A percentile compares a stretch with the other conserved stretches of the same genome.
Evolutionary conservation across 352 stramenopile species (phyloP).

Genomic region (Phytopythium mirpurense): DNA sequence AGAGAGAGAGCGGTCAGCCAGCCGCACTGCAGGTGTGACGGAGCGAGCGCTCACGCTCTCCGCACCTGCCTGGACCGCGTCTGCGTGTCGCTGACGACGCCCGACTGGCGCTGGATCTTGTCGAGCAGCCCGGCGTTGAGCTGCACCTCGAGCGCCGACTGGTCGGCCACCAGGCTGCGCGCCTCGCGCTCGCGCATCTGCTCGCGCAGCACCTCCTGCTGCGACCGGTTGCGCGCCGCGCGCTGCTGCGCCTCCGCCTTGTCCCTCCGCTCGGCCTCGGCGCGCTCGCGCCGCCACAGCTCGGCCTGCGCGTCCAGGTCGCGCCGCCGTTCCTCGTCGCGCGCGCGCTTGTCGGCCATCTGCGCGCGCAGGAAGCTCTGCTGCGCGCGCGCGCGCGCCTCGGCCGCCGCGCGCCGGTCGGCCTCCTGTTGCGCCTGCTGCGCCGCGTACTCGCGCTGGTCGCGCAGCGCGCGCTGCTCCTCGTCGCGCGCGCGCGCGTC

Average conservation of each 20-base stretch:
- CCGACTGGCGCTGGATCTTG: conserved; percentile 62
- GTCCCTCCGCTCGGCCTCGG: conserved; percentile 51
- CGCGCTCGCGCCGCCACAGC: conserved; percentile 67
- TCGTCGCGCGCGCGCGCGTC: conserved; percentile 61
- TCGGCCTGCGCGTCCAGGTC: conserved; percentile 79
- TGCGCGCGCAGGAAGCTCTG: conserved; percentile 53
- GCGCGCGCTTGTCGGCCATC: conserved; percentile 65
- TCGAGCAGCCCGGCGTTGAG: conserved; percentile 62
- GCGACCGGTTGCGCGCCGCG: conserved; percentile 36
- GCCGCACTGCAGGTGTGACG: background rate
- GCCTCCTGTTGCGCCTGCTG: conserved; percentile 48
- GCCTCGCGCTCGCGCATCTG: conserved; percentile 71
- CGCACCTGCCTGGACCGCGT: conserved; percentile 64
- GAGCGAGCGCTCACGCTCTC: background rate
- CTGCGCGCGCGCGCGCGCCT: conserved; percentile 38
- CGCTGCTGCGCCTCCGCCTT: conserved; percentile 48
- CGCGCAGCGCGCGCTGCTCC: conserved; percentile 49
- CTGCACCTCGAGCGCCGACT: conserved; percentile 67
- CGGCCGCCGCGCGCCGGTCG: conserved; percentile 50
- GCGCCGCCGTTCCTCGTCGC: conserved; percentile 40
- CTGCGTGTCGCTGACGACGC: conserved; percentile 65
- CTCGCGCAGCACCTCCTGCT: conserved; percentile 59
- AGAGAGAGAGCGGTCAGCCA: background rate
- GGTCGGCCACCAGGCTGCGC: conserved; percentile 52
- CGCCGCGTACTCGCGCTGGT: conserved; percentile 60